Conservation (phyloP, 805 yeast species). For the Candida namnaoensis region DNA sequence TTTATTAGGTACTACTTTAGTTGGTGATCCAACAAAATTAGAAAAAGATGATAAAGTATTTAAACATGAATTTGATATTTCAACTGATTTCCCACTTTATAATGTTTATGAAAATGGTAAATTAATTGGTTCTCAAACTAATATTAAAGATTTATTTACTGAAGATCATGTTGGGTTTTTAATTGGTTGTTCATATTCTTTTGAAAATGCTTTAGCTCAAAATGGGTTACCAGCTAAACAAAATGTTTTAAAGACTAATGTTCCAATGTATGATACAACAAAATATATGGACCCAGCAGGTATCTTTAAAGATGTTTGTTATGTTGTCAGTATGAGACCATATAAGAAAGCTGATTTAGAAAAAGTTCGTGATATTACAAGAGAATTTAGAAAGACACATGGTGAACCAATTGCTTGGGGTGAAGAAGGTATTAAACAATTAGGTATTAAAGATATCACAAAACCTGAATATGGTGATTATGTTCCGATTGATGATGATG, state of each 20-base stretch:
- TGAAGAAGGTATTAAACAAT: conserved; percentile 23
- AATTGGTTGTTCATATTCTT: conserved; percentile 33
- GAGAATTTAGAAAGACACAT: conserved; percentile 22
- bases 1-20: conserved; percentile 19
- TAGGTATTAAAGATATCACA: conserved; percentile 24
- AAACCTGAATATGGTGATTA: conserved; percentile 30
- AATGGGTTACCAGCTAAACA: conserved; percentile 24
- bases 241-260: conserved; percentile 9
- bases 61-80: conserved; percentile 17
- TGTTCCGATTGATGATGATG: conserved; percentile 21
- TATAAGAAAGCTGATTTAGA: conserved; percentile 21
- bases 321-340: conserved; percentile 35
- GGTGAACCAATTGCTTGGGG: conserved; percentile 38
- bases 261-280: conserved; percentile 19
- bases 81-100: conserved; percentile 27
- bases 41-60: conserved; percentile 7
- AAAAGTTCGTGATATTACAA: conserved; percentile 22
- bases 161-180: conserved; percentile 28
- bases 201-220: conserved; percentile 24
- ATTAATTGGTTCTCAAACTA: conserved; percentile 13
- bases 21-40: conserved; percentile 16
- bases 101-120: conserved; percentile 24
- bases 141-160: conserved; percentile 24
- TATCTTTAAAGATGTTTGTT: conserved; percentile 20
- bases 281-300: conserved; percentile 22